Conservation (phyloP, 1,284 basidiomycete genomes). For the Austroboletus niveus region DNA sequence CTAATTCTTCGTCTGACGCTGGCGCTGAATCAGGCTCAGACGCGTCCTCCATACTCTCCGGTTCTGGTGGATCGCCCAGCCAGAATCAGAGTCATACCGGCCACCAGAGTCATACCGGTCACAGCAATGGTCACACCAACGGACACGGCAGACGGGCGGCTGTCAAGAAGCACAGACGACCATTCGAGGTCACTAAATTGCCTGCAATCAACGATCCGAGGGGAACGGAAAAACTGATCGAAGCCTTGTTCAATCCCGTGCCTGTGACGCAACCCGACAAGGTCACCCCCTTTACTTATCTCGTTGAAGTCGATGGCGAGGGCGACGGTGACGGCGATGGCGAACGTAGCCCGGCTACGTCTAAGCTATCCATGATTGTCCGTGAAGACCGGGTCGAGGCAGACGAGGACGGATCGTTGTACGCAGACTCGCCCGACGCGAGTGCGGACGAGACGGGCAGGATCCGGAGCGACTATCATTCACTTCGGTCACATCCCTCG, state of each 20-base stretch:
- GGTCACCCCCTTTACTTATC: conserved; percentile 61
- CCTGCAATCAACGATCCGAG: conserved; percentile 53
- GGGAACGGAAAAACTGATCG: conserved; percentile 69
- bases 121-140: background rate
- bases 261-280: conserved; percentile 43
- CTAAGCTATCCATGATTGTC: background rate
- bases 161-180: conserved; percentile 23
- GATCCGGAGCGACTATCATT: conserved; percentile 32
- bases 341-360: conserved; percentile 2
- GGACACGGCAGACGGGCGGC: background rate
- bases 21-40: conserved; percentile 25
- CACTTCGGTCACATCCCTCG: conserved; percentile 27
- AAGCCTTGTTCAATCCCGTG: conserved; percentile 73
- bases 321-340: conserved; percentile 17
- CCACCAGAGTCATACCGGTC: background rate
- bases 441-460: conserved; percentile 13
- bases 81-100: background rate
- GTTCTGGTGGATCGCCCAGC: conserved; percentile 3
- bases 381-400: conserved; percentile 2
- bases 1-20: conserved; percentile 38
- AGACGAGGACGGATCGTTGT: conserved; percentile 25
- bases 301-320: conserved; percentile 31
- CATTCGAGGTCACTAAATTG: conserved; percentile 48
- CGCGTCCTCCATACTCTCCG: conserved; percentile 23
- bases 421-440: conserved; percentile 23